Base-by-base conservation (phyloP, 371 early-diverging fungal species). In the Gilbertella persicaria region DNA sequence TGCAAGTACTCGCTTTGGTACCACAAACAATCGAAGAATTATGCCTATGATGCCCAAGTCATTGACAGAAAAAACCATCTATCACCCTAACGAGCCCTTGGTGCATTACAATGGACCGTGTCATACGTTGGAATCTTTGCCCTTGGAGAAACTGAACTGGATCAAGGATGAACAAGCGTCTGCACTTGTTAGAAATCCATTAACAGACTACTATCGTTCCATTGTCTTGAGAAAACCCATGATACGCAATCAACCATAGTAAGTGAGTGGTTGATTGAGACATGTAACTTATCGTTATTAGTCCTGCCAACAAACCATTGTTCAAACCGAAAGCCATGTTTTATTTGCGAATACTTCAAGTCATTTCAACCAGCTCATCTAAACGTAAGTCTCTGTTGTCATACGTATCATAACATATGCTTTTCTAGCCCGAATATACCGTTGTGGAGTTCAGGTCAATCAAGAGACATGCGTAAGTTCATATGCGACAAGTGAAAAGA, bases 81-180 rank as follows among this genome's bases (percentile, higher is more conserved):
- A 9, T 23, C 14, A 7, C 7, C 10, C 2, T 1, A 23, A 24
- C 2, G 62, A 62, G 19, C 65, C 69, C 10, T 45, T 58, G 1
- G 66, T 69, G 9, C 66, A 69, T 39, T 69, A 69, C 45, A 69
- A 69, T 35, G 69, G 69, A 2, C 60, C 66, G 0, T 50, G 23
- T 40, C 62, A 65, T 28, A 65, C 69, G 4, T 25, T 65, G 20
- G 69, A 69, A 3, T 45, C 58, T 2, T 41, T 69, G 13, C 60
- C 69, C 2, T 39, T 53, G 4, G 69, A 69, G 17, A 69, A 62
- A 9, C 24, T 69, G 13, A 50, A 51, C 20, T 69, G 69, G 69
- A 62, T 69, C n/a, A 65, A 64, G 26, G 57, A 69, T n/a, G 65
- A 67, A 20, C 47, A 51, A 21, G 49, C 55, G 2, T 45, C 48